phyloP scores from a whole-genome alignment of 2,329 filamentous ascomycete genomes.

The Cryphonectria radicalis region DNA sequence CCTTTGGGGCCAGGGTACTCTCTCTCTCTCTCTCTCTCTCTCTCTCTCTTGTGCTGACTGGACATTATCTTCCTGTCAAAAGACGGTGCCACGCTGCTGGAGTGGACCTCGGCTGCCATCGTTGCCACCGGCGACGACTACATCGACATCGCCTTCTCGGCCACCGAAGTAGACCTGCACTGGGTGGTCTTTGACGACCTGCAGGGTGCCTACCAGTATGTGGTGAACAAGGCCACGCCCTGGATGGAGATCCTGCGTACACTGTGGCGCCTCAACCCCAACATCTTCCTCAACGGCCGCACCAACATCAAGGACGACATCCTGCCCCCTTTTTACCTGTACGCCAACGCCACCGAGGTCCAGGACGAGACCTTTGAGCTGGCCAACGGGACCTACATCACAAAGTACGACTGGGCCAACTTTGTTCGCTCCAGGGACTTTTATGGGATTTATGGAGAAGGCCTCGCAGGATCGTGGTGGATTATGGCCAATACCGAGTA shows the following conservation, averaged over 20 bases:
- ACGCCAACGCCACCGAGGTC: conserved; percentile 50
- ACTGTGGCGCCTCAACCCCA: conserved; percentile 54
- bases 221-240: conserved; percentile 54
- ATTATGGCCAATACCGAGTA: conserved; percentile 52
- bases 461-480: conserved; percentile 55
- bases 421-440: conserved; percentile 46
- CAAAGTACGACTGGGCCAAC: conserved; percentile 51
- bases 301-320: conserved; percentile 50
- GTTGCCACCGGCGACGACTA: conserved; percentile 38
- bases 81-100: conserved; percentile 52
- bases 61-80: background rate
- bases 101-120: conserved; percentile 52
- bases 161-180: conserved; percentile 53
- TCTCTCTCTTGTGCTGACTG: background rate
- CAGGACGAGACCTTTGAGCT: conserved; percentile 59
- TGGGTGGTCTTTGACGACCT: conserved; percentile 55
- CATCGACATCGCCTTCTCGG: conserved; percentile 53
- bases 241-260: conserved; percentile 54
- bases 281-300: conserved; percentile 50
- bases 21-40: too few relatives aligned
- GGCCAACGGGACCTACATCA: conserved; percentile 52
- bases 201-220: conserved; percentile 59
- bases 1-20: background rate
- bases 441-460: conserved; percentile 53
- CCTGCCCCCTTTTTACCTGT: conserved; percentile 49